phyloP scores from a whole-genome alignment of 2,329 filamentous ascomycete species.

The Exserohilum rostratum region DNA sequence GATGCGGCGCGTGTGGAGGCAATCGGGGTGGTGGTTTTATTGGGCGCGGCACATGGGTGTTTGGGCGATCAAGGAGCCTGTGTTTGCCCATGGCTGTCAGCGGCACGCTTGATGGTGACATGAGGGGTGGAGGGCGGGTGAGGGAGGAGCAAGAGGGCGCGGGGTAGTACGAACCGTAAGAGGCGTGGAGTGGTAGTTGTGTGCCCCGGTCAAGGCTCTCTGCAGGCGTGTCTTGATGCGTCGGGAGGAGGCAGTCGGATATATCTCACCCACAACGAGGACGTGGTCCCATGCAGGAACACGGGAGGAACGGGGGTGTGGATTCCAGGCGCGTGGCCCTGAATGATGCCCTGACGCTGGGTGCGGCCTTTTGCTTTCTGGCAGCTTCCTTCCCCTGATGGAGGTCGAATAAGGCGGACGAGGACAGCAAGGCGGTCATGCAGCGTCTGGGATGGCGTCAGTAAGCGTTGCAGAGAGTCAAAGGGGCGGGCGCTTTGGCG shows the following conservation, averaged over 20 bases:
- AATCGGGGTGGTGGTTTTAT: constrained; percentile 20
- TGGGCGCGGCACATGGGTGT: constrained; percentile 36
- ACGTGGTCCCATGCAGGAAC: constrained; percentile 28
- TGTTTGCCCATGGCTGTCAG: constrained; percentile 44
- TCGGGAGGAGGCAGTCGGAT: constrained; percentile 34
- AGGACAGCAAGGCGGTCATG: constrained; percentile 25
- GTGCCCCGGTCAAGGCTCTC: constrained; percentile 34
- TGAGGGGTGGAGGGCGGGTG: constrained; percentile 13
- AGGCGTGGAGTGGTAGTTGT: constrained; percentile 29
- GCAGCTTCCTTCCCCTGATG: constrained; percentile 10
- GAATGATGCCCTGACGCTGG: constrained; percentile 1
- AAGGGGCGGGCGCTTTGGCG: constrained; percentile 39
- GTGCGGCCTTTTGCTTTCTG: constrained; percentile 5
- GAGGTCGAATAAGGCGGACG: constrained; percentile 15
- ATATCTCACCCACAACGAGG: constrained; percentile 25
- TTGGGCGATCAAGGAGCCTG: constrained; percentile 27
- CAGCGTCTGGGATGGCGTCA: constrained; percentile 39
- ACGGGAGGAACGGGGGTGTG: constrained; percentile 16
- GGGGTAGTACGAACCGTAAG: constrained; percentile 45
- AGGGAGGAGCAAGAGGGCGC: constrained; percentile 14
- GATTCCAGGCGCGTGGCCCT: constrained; percentile 28
- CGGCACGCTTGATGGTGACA: constrained; percentile 24
- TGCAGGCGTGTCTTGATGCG: constrained; percentile 42
- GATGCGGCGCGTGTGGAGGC: constrained; percentile 24
- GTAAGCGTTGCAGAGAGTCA: constrained; percentile 33